Base-by-base conservation (phyloP, 1,139 yeast genomes). In the Cylindricascospora bacillispora region DNA sequence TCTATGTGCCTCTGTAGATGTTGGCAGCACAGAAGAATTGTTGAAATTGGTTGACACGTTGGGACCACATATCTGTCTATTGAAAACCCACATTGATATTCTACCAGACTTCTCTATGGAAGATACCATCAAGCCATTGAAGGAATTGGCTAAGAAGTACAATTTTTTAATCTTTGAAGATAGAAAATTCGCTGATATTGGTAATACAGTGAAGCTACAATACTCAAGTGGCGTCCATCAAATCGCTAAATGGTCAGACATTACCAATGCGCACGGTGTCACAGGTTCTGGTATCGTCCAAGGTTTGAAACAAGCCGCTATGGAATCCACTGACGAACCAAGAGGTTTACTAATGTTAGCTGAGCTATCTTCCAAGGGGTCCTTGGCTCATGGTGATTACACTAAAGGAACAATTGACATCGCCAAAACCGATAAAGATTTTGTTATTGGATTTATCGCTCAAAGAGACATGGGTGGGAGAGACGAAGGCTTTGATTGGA, bases 131-230 rank as follows among this genome's bases (percentile, higher is more conserved):
- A 56, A 56, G 7, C 97, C 95, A 3, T 60, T 92, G 40, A 56
- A 78, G 37, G 71, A 56, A 34, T 62, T 86, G 20, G 71, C 94
- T 6, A 59, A 67, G 43, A 80, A 81, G 51, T 89, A 85, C 59
- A 70, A 78, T 39, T 86, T 86, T 45, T 59, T 89, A 65, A 77
- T 86, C 40, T 86, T 86, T 51, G 98, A 86, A 59, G 98, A 86
- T 59, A 71, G 99, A 42, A 92, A 92, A 61, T 92, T 92, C 58
- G 98, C 98, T 17, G 99, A 92, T 56, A 92, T 92, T 47, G 99
- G 99, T n/a, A 83, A 85, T 49, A 92, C 98, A 1, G 98, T 89
- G 30, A 86, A 86, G 59, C 69, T 82, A 25, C 99, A 92, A 58
- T 92, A 89, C 57, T 63, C 78, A 24, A 82, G 93, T 25, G 99